phyloP scores from a whole-genome alignment of 768 basidiomycete genomes.

The Russula ochroleuca region DNA sequence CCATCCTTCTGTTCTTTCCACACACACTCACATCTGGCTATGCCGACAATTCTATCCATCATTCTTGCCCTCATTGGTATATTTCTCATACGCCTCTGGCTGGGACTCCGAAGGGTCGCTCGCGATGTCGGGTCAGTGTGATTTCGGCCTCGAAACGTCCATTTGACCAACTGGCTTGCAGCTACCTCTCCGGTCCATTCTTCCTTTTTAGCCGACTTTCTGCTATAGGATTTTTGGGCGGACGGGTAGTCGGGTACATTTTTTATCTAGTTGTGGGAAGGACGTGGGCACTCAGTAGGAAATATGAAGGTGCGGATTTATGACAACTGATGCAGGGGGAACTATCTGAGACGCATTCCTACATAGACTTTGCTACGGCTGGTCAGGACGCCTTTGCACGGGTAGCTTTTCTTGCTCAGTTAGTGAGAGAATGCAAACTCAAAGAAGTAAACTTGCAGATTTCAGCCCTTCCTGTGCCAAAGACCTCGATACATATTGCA shows the following conservation, averaged over 20 bases:
- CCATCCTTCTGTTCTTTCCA: background rate
- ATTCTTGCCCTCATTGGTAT: background rate
- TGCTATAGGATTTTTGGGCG: background rate
- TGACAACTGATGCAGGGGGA: background rate
- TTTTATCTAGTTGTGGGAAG: background rate
- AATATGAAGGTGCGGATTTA: conserved; percentile 7
- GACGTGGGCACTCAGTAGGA: background rate
- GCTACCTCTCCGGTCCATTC: conserved; percentile 7
- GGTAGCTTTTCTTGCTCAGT: background rate
- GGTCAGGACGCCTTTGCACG: conserved; percentile 13
- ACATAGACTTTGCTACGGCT: conserved; percentile 6
- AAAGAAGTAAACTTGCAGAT: background rate
- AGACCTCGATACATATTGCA: conserved; percentile 3
- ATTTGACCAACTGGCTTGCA: background rate
- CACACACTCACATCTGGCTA: background rate
- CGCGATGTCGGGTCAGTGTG: conserved; percentile 8
- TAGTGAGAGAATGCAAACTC: background rate
- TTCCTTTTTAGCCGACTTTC: background rate
- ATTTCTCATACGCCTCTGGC: background rate
- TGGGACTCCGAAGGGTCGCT: conserved; percentile 4
- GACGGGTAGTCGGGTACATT: background rate
- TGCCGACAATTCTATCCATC: background rate
- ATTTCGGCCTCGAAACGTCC: background rate
- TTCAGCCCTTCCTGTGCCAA: conserved; percentile 1
- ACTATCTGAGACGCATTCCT: background rate